Base-by-base conservation (phyloP, 352 stramenopile genomes). In the Phytopythium vexans region DNA sequence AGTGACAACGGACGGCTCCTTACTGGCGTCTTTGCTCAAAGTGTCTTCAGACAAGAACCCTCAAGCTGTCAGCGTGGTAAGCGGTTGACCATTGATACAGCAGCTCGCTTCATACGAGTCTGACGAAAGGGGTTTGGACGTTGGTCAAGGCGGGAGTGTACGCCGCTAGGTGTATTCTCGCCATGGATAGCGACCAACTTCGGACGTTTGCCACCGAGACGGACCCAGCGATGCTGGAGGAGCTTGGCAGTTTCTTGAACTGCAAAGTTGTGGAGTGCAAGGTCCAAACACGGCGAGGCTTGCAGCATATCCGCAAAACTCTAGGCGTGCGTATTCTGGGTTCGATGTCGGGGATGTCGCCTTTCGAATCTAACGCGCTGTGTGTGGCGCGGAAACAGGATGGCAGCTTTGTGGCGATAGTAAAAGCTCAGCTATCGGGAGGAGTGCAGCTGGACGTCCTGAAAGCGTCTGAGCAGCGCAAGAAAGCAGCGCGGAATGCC, bases 231-330 rank as follows among this genome's bases (percentile, higher is more conserved):
- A 86, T 90, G 31, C 58, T 86, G 15, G 63, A 81, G 9, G 72
- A 88, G 37, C 68, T 90, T 58, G 73, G 56, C 8, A 56, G 56
- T 6, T 77, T 90, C 35, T 59, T 90, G 7, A 82, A 79, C 50
- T 90, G 80, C 54, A 83, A 79, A 53, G 70, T 87, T 15, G 75
- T 90, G 21, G 74, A 88, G 54, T 90, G 80, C 63, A 90, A 88
- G 49, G 64, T 58, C 0, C 69, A 71, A 10, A 76, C 80, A 16
- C 64, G 77, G 7, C 72, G 70, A 49, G 72, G 61, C 37, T 68
- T 85, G 16, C 80, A 87, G 51, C 65, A 74, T 51, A 60, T 71
- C 8, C 66, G 77, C 9, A 66, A 65, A 62, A 54, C 70, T 10
- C 41, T 87, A 48, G 77, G 80, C 54, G 80, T 89, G 69, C 46